phyloP scores from a whole-genome alignment of 805 yeast species.

The Ogataea saltuana region DNA sequence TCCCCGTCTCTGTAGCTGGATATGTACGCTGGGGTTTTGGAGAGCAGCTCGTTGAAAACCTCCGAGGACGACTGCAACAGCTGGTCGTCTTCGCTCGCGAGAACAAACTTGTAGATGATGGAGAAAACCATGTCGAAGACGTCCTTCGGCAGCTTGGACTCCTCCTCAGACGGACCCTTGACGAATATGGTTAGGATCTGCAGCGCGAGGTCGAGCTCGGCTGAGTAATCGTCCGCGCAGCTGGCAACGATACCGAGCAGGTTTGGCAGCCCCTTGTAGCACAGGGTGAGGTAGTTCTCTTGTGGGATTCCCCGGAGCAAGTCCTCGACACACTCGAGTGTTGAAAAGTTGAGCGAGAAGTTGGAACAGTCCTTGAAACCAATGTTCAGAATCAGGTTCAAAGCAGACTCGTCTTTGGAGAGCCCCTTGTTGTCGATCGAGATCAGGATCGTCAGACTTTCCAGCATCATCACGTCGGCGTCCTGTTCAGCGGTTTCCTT shows the following conservation, averaged over 20 bases:
- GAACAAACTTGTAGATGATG: slow-evolving; percentile 40
- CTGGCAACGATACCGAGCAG: slow-evolving; percentile 43
- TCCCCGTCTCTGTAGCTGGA: slow-evolving; percentile 36
- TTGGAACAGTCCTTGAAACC: slow-evolving; percentile 77
- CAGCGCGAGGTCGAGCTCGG: slow-evolving; percentile 58
- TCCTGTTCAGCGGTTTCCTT: slow-evolving; percentile 74
- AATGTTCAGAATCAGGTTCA: slow-evolving; percentile 59
- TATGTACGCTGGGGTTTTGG: slow-evolving; percentile 39
- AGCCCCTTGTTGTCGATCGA: slow-evolving; percentile 42
- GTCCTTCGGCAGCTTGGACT: slow-evolving; percentile 24
- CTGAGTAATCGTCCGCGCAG: slow-evolving; percentile 50
- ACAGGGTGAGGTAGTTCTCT: slow-evolving; percentile 46
- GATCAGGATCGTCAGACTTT: slow-evolving; percentile 61
- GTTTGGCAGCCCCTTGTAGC: slow-evolving; percentile 55
- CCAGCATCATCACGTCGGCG: slow-evolving; percentile 70
- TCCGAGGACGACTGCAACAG: slow-evolving; percentile 77
- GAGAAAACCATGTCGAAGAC: slow-evolving; percentile 48
- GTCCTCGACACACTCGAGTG: slow-evolving; percentile 66
- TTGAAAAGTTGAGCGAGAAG: slow-evolving; percentile 63
- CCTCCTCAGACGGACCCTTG: slow-evolving; percentile 38
- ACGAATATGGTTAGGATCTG: slow-evolving; percentile 57
- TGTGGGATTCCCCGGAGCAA: slow-evolving; percentile 51
- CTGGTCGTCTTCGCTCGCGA: slow-evolving; percentile 66
- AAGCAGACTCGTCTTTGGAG: slow-evolving; percentile 38
- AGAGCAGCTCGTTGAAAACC: slow-evolving; percentile 61